Percentiles rank a stretch among this genome's conserved stretches.
Evolutionary conservation across 805 yeast species (phyloP).

Genomic region (Kregervanrija delftensis): DNA sequence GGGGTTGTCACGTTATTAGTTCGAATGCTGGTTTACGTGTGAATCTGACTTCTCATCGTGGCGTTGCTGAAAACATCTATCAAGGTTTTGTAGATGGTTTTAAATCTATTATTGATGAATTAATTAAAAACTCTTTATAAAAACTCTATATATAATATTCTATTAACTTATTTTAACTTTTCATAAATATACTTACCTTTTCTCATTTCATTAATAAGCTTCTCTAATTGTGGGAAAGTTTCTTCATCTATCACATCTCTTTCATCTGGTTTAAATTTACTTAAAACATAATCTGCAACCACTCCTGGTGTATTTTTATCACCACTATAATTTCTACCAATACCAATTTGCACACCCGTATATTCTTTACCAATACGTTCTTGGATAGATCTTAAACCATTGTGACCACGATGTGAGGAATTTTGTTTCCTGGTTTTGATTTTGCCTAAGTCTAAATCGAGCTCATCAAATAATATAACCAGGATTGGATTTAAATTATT

Average conservation of each 20-base stretch:
- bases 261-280: slow-evolving; percentile 43
- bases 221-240: slow-evolving; percentile 35
- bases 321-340: slow-evolving; percentile 55
- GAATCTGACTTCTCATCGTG: slow-evolving; percentile 8
- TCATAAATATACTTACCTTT: slow-evolving; percentile 24
- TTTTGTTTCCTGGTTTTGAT: slow-evolving; percentile 54
- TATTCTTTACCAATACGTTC: slow-evolving; percentile 41
- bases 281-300: slow-evolving; percentile 60
- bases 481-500: slow-evolving; percentile 31
- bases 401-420: slow-evolving; percentile 73
- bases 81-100: slow-evolving; percentile 1
- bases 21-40: slow-evolving; percentile 2
- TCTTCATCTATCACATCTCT: slow-evolving; percentile 30
- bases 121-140: too few relatives aligned
- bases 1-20: slow-evolving; percentile 7
- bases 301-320: slow-evolving; percentile 23
- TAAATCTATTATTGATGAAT: too few relatives aligned
- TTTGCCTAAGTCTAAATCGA: slow-evolving; percentile 60
- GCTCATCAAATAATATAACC: slow-evolving; percentile 74
- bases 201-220: slow-evolving; percentile 30
- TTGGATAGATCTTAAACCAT: slow-evolving; percentile 65
- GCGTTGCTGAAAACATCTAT: not conserved
- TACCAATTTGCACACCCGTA: slow-evolving; percentile 68
- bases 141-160: not conserved
- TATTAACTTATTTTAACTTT: not conserved